Conservation (phyloP, 345 rosid species). For the Eucalyptus leucophloia region DNA sequence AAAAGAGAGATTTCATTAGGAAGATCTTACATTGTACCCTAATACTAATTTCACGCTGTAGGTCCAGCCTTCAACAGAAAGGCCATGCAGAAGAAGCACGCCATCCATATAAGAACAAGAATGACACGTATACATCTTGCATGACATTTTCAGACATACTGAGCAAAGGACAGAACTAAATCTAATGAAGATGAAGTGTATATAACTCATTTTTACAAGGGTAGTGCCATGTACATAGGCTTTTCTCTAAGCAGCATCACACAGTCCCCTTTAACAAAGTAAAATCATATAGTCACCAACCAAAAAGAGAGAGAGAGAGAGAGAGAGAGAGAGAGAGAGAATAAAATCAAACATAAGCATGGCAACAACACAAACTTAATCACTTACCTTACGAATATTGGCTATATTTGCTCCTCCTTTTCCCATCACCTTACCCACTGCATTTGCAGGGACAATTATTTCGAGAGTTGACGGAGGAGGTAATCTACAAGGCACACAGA, state of each 20-base stretch:
- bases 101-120: background rate
- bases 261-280: background rate
- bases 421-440: slow-evolving; percentile 88
- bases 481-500: slow-evolving; percentile 23
- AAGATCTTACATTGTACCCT: background rate
- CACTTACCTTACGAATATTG: slow-evolving; percentile 72
- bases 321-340: too few relatives aligned
- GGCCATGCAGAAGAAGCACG: background rate
- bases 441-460: slow-evolving; percentile 72
- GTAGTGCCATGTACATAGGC: background rate
- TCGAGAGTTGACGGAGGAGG: slow-evolving; percentile 49
- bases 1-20: background rate
- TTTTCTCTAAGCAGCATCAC: background rate
- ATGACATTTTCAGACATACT: background rate
- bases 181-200: background rate
- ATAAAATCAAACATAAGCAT: background rate
- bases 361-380: background rate
- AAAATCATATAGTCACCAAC: background rate
- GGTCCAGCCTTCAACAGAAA: background rate
- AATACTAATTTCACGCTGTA: background rate
- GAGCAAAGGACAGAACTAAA: background rate
- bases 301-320: too few relatives aligned
- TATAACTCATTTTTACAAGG: background rate
- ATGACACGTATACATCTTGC: background rate
- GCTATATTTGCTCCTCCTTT: slow-evolving; percentile 85